These are phyloP conservation scores for Cladobotryum protrusum DNA, from an alignment of 2,329 filamentous ascomycete genomes.

Conservation along the genomic window DNA sequence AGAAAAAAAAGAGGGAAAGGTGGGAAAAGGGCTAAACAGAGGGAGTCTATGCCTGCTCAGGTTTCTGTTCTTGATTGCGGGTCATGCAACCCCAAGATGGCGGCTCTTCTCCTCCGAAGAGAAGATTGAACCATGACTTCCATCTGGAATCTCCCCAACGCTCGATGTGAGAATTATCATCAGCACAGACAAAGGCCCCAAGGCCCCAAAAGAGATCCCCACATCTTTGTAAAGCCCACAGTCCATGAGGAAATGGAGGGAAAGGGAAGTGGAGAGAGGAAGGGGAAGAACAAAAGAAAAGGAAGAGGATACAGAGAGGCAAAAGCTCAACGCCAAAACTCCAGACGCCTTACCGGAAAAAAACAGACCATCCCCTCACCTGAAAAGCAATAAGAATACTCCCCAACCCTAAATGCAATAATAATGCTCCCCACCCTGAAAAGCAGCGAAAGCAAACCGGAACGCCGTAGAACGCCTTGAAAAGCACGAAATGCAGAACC, in stretches of 20 bases:
- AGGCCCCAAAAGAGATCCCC: background rate
- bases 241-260: background rate
- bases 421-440: background rate
- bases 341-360: constrained; percentile 6
- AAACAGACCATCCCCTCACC: background rate
- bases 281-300: background rate
- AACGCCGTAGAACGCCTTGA: background rate
- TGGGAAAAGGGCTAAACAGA: background rate
- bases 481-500: no score
- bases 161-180: constrained; percentile 2
- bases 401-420: background rate
- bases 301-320: background rate
- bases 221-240: background rate
- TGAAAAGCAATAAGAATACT: background rate
- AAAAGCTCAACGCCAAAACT: background rate
- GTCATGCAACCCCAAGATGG: background rate
- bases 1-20: background rate
- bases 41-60: constrained; percentile 33
- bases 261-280: background rate
- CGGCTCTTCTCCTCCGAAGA: constrained; percentile 18
- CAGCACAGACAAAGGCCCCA: constrained; percentile 7
- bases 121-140: constrained; percentile 8
- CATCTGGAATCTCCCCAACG: constrained; percentile 8
- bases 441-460: background rate
- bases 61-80: constrained; percentile 44